Evolutionary conservation across 352 stramenopile genomes (phyloP).

Genomic region (Phytophthora cactorum): DNA sequence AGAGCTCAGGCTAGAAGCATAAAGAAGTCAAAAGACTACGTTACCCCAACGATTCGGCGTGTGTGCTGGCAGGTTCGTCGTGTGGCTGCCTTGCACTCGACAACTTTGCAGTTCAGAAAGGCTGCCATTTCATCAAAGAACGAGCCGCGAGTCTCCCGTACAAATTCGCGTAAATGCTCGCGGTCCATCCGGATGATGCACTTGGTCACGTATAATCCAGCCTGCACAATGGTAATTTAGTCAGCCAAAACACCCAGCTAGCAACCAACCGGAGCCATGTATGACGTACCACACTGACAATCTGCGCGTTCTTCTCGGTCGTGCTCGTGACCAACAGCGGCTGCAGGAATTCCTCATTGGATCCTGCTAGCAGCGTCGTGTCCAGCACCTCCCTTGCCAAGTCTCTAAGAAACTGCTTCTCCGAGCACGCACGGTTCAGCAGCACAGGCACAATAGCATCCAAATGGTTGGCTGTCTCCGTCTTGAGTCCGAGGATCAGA

Average conservation of each 20-base stretch:
- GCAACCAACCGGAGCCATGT: background rate
- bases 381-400: conserved; percentile 59
- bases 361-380: conserved; percentile 36
- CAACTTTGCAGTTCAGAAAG: conserved; percentile 73
- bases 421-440: conserved; percentile 55
- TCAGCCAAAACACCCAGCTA: background rate
- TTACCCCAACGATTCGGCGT: conserved; percentile 58
- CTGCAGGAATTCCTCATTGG: conserved; percentile 40
- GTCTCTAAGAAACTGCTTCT: conserved; percentile 83
- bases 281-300: conserved; percentile 52
- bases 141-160: conserved; percentile 43
- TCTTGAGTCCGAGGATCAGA: conserved; percentile 42
- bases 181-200: conserved; percentile 59
- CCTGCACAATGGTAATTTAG: conserved; percentile 18
- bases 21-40: background rate
- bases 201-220: conserved; percentile 58
- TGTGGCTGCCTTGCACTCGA: conserved; percentile 71
- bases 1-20: conserved; percentile 1
- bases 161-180: conserved; percentile 44
- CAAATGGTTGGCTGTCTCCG: conserved; percentile 38
- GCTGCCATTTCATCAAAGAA: conserved; percentile 64
- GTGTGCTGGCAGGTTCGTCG: conserved; percentile 58
- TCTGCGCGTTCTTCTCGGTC: conserved; percentile 55
- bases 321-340: conserved; percentile 38
- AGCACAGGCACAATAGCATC: conserved; percentile 60